Evolutionary conservation across 164 flowering plant species (phyloP), one percentile per base, ranked within the genome.

Genomic region (Tetrastigma voinierianum): DNA sequence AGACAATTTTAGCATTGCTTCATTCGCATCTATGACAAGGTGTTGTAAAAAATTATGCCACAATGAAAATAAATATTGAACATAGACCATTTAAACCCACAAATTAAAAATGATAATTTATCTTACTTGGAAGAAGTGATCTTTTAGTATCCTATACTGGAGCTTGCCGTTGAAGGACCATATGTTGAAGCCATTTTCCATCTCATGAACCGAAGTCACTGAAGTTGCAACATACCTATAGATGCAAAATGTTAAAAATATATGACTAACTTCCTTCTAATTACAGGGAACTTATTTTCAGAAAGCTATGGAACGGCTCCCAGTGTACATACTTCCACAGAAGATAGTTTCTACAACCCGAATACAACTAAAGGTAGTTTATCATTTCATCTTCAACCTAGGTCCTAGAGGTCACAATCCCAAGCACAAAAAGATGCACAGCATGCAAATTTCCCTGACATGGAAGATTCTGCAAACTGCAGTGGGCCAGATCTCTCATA

Each of bases 151-250:
- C 70, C 97, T 68, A 67, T 96, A 96, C 0, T 89, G 86, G 19
- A 89, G 76, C 77, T 90, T 96, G 21, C 98, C 97, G 62, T 85
- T 77, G 82, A 93, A 96, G 14, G 98, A 93, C 99, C 99, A 91
- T 14, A 96, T 86, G 72, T 84, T 86, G 87, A 90, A 89, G 2
- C 99, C 98, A 74, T 93, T 96, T 66, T 96, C 98, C 97, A 93
- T 93, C 77, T 90, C 99, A 77, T 93, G 99, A 67, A 96, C 95
- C 44, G 99, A 93, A 54, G 99, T 96, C 64, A 91, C 98, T 11
- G 93, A 69, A 23, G 98, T 96, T 20, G 96, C 95, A 69, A 88
- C 97, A 78, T 91, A 96, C 83, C 99, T 96, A 66, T 19, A 71
- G 0, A 63, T 56, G 55, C 46, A 64, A 68, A 56, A n/a, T 15